Evolutionary conservation across 306 rosid species (phyloP), one percentile per base, ranked within the genome.

Genomic region (Gastrolobium villosum): DNA sequence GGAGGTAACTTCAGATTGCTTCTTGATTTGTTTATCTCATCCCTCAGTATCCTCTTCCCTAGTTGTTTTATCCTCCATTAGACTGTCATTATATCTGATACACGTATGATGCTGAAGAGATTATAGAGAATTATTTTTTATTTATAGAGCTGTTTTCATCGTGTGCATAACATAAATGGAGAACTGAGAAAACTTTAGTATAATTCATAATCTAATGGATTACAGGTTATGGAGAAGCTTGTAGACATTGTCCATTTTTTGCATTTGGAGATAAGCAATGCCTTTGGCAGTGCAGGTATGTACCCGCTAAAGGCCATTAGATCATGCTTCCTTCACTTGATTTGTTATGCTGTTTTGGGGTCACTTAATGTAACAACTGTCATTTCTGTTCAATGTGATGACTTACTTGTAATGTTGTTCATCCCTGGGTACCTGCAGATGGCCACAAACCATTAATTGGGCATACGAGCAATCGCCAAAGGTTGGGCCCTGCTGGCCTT

Each of bases 401-500:
- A 7, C 67, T 65, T 67, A 63, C 46, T 26, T 39, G 9, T 62
- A 65, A 74, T 78, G 45, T 37, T 73, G 30, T 56, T 78, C 70
- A 41, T 85, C 60, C 66, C 70, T 75, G 79, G 80, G 9, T 34
- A 45, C 52, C 66, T 83, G 79, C 90, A 92, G 96, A 84, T 60
- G 45, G 76, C 75, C 75, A 78, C 54, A 70, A 73, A 69, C 82
- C 84, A 34, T 84, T 48, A 48, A 85, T 81, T 68, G 89, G 78
- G 75, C 61, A 79, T 65, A 31, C 26, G 7, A 81, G 54, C 74
- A 81, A 76, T 65, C 72, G 45, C 73, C 90, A 85, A 76, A 87
- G 87, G 69, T 65, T 93, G 81, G 97, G 97, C 81, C 90, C 91
- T 69, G 89, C 96, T 10, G 97, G 97, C 66, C 94, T 93, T 70